Evolutionary conservation across 1,139 yeast species (phyloP).

Genomic region (Candida dubliniensis): DNA sequence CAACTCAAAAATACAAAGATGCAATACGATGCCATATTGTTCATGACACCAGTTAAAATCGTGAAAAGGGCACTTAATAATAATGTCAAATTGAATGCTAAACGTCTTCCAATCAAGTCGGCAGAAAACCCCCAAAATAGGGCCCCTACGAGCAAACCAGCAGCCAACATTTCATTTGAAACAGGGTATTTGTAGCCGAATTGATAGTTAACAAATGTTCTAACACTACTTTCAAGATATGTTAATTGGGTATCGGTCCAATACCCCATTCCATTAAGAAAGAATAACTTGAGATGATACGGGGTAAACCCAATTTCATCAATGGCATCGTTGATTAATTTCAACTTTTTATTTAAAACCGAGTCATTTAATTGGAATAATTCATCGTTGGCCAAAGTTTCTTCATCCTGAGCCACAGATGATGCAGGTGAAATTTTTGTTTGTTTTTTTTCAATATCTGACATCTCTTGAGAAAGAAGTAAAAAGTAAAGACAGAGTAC

Average conservation of each 20-base stretch:
- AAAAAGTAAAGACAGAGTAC: not conserved
- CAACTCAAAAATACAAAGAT: conserved; percentile 47
- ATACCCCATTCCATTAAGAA: conserved; percentile 61
- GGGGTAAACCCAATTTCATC: conserved; percentile 40
- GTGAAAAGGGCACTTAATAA: conserved; percentile 42
- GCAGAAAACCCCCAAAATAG: conserved; percentile 58
- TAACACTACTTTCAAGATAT: conserved; percentile 38
- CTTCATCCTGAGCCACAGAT: conserved; percentile 1
- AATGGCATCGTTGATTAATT: conserved; percentile 31
- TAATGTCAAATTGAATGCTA: conserved; percentile 22
- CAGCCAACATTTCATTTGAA: conserved; percentile 26
- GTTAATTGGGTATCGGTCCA: conserved; percentile 62
- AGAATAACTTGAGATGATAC: conserved; percentile 36
- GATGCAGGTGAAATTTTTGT: conserved; percentile 3
- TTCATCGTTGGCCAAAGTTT: conserved; percentile 14
- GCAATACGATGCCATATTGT: conserved; percentile 46
- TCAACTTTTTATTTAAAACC: conserved; percentile 26
- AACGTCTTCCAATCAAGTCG: conserved; percentile 37
- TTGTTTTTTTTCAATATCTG: conserved; percentile 9
- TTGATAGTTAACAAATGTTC: conserved; percentile 43
- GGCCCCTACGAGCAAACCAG: conserved; percentile 57
- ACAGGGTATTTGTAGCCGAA: conserved; percentile 37
- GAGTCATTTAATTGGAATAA: conserved; percentile 23
- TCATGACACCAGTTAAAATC: conserved; percentile 54
- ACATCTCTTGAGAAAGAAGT: not conserved